Evolutionary conservation across 2,329 filamentous ascomycete genomes (phyloP).

Genomic region (Rutstroemia sydowiana): DNA sequence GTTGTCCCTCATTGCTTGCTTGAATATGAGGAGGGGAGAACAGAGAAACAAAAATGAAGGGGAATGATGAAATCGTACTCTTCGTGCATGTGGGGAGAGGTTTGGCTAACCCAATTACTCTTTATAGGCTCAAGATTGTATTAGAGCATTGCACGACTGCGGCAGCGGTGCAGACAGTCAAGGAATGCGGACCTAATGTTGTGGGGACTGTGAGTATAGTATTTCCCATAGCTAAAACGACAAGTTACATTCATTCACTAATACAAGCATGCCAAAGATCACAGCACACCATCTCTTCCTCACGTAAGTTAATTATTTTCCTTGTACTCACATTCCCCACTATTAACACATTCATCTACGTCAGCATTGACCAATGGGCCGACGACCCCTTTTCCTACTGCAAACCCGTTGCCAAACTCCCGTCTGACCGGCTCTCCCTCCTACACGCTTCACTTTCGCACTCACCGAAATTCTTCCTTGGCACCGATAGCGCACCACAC

Average conservation of each 20-base stretch:
- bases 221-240: neutral
- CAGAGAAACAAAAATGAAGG: too few relatives aligned
- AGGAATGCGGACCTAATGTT: conserved; percentile 67
- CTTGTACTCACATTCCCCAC: conserved; percentile 31
- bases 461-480: conserved; percentile 61
- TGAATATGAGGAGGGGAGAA: too few relatives aligned
- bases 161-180: conserved; percentile 70
- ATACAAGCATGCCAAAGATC: neutral
- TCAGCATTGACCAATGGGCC: conserved; percentile 9
- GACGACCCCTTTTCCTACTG: conserved; percentile 34
- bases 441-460: conserved; percentile 48
- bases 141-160: conserved; percentile 84
- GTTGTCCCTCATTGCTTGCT: too few relatives aligned
- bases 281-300: neutral
- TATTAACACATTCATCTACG: conserved; percentile 11
- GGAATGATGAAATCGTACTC: too few relatives aligned
- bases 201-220: conserved; percentile 26
- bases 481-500: conserved; percentile 58
- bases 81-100: too few relatives aligned
- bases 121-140: conserved; percentile 48
- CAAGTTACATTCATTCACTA: neutral
- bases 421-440: conserved; percentile 41
- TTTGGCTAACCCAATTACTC: too few relatives aligned
- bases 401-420: conserved; percentile 38
- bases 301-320: neutral